These are phyloP conservation scores for Flaveria brownii DNA, from an alignment of 129 eudicot genomes.

Conservation along the genomic window DNA sequence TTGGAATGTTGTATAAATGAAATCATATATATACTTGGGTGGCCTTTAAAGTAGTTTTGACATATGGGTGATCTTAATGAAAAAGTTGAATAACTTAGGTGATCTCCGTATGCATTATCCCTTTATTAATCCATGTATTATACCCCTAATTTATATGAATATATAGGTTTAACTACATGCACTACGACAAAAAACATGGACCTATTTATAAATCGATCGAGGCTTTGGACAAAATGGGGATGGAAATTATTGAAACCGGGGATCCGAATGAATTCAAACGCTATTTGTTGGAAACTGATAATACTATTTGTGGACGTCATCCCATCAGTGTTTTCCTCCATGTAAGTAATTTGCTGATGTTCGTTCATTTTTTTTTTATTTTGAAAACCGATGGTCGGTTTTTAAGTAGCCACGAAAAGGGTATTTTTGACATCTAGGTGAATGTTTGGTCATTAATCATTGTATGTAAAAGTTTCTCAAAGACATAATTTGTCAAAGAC, in stretches of 20 bases:
- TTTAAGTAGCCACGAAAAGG: no score
- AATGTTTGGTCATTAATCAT: no score
- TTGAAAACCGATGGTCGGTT: no score
- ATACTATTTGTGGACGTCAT: conserved; percentile 97
- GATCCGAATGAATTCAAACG: conserved; percentile 79
- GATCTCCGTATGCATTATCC: neutral
- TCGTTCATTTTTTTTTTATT: neutral
- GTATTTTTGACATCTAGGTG: no score
- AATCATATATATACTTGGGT: neutral
- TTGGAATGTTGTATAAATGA: neutral
- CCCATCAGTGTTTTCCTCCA: conserved; percentile 92
- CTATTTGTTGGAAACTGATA: conserved; percentile 73
- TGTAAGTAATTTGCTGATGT: conserved; percentile 40
- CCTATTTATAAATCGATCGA: conserved; percentile 87
- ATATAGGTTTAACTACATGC: conserved; percentile 77
- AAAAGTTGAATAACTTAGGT: neutral
- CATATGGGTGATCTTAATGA: neutral
- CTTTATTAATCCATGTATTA: neutral
- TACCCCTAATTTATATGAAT: neutral
- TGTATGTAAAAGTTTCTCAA: no score
- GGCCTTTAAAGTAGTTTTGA: neutral
- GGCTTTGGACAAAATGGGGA: conserved; percentile 86
- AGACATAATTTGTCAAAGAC: no score
- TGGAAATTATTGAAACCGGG: conserved; percentile 90
- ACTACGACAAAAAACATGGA: conserved; percentile 81